phyloP scores from a whole-genome alignment of 2,329 filamentous ascomycete species.

The Rutstroemia sp. region DNA sequence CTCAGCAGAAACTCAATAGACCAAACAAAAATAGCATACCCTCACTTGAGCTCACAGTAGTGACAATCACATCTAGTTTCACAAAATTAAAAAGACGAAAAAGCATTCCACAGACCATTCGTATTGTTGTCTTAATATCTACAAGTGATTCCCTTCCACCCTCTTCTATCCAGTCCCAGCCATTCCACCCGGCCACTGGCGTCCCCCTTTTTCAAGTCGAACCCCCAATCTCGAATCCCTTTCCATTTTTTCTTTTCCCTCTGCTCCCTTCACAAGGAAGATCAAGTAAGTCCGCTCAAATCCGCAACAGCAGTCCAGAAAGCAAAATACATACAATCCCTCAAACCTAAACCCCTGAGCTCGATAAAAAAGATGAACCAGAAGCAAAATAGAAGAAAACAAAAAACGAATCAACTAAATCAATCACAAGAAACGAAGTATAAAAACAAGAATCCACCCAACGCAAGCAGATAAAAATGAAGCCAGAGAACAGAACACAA shows the following conservation, averaged over 20 bases:
- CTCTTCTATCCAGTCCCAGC: not conserved
- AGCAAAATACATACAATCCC: too few species aligned
- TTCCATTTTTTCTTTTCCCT: too few species aligned
- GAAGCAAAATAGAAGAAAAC: not conserved
- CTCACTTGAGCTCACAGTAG: not conserved
- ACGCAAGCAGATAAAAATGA: not conserved
- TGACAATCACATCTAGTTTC: not conserved
- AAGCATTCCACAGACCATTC: not conserved
- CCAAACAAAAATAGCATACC: not conserved
- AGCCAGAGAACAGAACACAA: not conserved
- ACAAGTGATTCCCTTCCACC: not conserved
- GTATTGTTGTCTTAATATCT: not conserved
- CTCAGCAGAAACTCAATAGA: too few species aligned
- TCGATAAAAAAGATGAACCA: too few species aligned
- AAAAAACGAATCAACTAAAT: not conserved
- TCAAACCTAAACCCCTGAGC: too few species aligned
- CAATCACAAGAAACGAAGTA: not conserved
- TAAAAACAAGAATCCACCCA: too few species aligned
- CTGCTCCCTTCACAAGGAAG: too few species aligned
- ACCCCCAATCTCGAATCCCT: too few species aligned
- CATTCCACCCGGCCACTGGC: not conserved
- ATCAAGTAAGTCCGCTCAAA: too few species aligned
- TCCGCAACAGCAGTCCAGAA: too few species aligned
- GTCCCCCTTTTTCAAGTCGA: not conserved
- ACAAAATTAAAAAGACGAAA: not conserved